Conservation (phyloP, 2,329 filamentous ascomycete genomes). For the Samsoniella hepiali region DNA sequence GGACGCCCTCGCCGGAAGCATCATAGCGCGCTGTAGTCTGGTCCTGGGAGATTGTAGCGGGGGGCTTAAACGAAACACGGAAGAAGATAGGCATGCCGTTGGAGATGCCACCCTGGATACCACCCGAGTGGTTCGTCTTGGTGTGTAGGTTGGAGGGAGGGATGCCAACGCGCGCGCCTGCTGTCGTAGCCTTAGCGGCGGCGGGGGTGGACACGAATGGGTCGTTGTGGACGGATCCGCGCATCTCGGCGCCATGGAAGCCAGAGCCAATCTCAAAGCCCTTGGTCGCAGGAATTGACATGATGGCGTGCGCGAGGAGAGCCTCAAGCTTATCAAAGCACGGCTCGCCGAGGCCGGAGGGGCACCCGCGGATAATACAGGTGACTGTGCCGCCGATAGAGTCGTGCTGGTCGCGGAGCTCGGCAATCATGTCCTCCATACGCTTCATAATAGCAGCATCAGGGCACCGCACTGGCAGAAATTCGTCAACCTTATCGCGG, state of each 20-base stretch:
- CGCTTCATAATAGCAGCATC: constrained; percentile 55
- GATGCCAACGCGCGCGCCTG: constrained; percentile 33
- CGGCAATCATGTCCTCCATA: constrained; percentile 78
- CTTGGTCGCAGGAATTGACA: constrained; percentile 92
- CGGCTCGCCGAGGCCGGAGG: constrained; percentile 85
- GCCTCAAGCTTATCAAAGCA: constrained; percentile 96
- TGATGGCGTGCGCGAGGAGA: constrained; percentile 85
- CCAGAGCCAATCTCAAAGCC: constrained; percentile 94
- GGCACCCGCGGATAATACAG: constrained; percentile 84
- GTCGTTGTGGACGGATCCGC: constrained; percentile 90
- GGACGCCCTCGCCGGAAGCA: constrained; percentile 63
- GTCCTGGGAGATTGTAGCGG: constrained; percentile 86
- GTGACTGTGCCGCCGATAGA: constrained; percentile 94
- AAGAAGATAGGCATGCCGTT: constrained; percentile 96
- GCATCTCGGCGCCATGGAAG: constrained; percentile 81
- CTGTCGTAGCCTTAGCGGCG: constrained; percentile 14
- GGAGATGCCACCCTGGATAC: constrained; percentile 91
- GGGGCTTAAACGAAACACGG: constrained; percentile 89
- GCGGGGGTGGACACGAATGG: constrained; percentile 36
- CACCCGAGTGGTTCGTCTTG: constrained; percentile 91
- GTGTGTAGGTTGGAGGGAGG: constrained; percentile 67
- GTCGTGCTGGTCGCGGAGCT: constrained; percentile 74
- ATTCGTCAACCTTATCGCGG: constrained; percentile 74
- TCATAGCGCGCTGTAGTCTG: constrained; percentile 82
- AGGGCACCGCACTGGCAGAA: constrained; percentile 85